Percentiles rank a stretch among this genome's conserved stretches.
phyloP scores from a whole-genome alignment of 2,329 filamentous ascomycete genomes.

The Neurospora crassa region DNA sequence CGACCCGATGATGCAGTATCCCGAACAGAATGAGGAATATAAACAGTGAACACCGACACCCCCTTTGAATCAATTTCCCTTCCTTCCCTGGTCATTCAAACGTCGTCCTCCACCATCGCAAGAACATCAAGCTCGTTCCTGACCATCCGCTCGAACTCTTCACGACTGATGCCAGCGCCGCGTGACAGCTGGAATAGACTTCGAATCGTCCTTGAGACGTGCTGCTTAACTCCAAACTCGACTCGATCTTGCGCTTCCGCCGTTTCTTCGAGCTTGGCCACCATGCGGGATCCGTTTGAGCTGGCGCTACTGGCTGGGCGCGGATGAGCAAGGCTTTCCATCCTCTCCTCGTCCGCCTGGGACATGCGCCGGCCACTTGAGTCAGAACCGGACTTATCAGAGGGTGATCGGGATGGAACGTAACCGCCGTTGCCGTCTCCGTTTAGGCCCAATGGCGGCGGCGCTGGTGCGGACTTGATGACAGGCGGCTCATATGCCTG shows the following conservation, averaged over 20 bases:
- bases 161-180: slow-evolving; percentile 60
- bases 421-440: background rate
- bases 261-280: slow-evolving; percentile 52
- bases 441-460: background rate
- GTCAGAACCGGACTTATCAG: slow-evolving; percentile 7
- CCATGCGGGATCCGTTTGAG: slow-evolving; percentile 44
- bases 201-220: slow-evolving; percentile 68
- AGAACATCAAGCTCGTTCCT: slow-evolving; percentile 63
- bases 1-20: background rate
- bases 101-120: slow-evolving; percentile 54
- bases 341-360: slow-evolving; percentile 29
- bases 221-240: slow-evolving; percentile 68
- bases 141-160: slow-evolving; percentile 66
- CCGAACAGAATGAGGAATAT: background rate
- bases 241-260: slow-evolving; percentile 49
- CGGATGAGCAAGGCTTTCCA: slow-evolving; percentile 39
- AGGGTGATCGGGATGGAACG: background rate
- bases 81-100: slow-evolving; percentile 4
- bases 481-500: background rate
- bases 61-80: background rate
- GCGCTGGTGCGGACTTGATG: background rate
- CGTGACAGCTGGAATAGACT: slow-evolving; percentile 64
- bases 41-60: background rate
- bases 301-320: slow-evolving; percentile 49
- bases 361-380: slow-evolving; percentile 14